Conservation (phyloP, 2,329 filamentous ascomycete genomes). For the Alternaria brassicicola region DNA sequence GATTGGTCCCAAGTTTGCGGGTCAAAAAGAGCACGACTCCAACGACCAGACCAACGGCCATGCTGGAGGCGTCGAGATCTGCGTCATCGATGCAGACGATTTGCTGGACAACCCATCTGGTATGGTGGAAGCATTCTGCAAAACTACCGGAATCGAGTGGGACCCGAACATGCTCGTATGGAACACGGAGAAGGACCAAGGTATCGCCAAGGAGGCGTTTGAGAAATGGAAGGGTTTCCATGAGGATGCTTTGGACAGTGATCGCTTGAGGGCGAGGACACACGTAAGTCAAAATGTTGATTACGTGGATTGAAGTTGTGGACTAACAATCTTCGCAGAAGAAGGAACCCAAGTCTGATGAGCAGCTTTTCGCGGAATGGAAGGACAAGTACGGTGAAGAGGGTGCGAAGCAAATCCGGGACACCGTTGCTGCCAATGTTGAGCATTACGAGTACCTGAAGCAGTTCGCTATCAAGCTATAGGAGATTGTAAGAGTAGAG, state of each 20-base stretch:
- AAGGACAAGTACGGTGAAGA: slow-evolving; percentile 74
- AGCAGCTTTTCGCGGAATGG: slow-evolving; percentile 75
- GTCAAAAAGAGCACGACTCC: slow-evolving; percentile 45
- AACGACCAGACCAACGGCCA: slow-evolving; percentile 41
- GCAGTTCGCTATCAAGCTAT: slow-evolving; percentile 69
- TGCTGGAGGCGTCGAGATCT: slow-evolving; percentile 66
- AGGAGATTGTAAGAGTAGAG: neutral
- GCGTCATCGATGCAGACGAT: slow-evolving; percentile 92
- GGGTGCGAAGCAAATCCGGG: slow-evolving; percentile 70
- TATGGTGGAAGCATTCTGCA: slow-evolving; percentile 80
- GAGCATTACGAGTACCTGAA: slow-evolving; percentile 82
- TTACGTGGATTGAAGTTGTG: neutral
- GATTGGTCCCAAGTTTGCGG: slow-evolving; percentile 71
- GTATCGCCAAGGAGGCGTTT: slow-evolving; percentile 74
- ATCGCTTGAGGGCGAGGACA: slow-evolving; percentile 72
- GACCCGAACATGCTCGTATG: slow-evolving; percentile 80
- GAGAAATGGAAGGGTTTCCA: slow-evolving; percentile 98
- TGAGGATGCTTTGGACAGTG: slow-evolving; percentile 88
- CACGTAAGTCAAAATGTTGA: slow-evolving; percentile 55
- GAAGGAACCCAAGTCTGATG: slow-evolving; percentile 68
- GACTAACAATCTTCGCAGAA: slow-evolving; percentile 44
- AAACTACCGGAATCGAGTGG: slow-evolving; percentile 79
- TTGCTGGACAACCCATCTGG: slow-evolving; percentile 82
- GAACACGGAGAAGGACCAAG: slow-evolving; percentile 75
- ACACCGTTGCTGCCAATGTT: slow-evolving; percentile 73